phyloP scores from a whole-genome alignment of 805 yeast genomes.

The Schizosaccharomyces lindneri region DNA sequence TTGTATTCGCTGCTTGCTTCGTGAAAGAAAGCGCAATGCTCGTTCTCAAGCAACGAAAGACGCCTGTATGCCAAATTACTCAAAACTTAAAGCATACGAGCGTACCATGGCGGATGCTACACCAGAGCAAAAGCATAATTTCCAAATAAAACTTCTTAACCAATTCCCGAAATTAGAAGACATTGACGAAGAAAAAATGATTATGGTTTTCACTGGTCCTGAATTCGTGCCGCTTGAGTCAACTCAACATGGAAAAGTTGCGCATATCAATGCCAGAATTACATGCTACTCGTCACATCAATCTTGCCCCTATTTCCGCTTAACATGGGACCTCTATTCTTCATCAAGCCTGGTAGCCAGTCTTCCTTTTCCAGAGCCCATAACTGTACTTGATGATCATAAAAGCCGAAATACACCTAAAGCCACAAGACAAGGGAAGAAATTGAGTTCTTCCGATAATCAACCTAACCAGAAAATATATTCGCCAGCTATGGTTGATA shows the following conservation, averaged over 20 bases:
- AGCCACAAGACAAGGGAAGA: not conserved
- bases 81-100: not conserved
- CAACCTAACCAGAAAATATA: not conserved
- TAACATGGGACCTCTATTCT: not conserved
- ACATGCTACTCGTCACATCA: slow-evolving; percentile 1
- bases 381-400: not conserved
- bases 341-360: not conserved
- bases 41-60: not conserved
- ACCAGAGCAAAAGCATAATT: not conserved
- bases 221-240: not conserved
- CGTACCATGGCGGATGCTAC: not conserved
- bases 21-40: slow-evolving; percentile 1
- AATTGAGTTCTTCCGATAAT: too few species aligned
- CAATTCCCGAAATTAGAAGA: not conserved
- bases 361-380: not conserved
- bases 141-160: not conserved
- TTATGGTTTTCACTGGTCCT: slow-evolving; percentile 1
- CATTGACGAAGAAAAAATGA: not conserved
- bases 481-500: not conserved
- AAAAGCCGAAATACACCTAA: not conserved
- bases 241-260: not conserved
- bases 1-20: not conserved
- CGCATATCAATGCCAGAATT: not conserved
- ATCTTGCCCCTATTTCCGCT: not conserved
- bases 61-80: not conserved